Conservation (phyloP, 2,329 filamentous ascomycete genomes). For the Juglanconis oblonga region DNA sequence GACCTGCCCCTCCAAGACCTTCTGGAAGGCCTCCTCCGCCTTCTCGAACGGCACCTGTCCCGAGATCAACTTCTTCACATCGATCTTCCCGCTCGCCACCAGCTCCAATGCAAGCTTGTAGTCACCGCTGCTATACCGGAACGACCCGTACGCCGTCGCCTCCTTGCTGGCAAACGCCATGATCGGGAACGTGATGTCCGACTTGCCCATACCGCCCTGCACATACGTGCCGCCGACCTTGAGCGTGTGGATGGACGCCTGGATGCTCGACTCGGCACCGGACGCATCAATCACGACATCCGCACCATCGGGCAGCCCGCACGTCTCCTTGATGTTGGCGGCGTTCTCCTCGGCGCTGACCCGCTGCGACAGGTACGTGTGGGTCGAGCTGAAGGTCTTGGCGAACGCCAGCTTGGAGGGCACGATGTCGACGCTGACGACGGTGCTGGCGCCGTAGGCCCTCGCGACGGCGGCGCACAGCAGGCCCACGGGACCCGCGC, state of each 20-base stretch:
- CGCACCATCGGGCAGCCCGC: conserved; percentile 63
- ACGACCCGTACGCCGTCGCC: conserved; percentile 80
- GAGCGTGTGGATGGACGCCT: conserved; percentile 69
- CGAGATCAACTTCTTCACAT: conserved; percentile 80
- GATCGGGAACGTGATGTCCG: conserved; percentile 88
- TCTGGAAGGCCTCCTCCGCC: conserved; percentile 82
- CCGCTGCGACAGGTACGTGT: conserved; percentile 63
- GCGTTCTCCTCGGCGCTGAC: conserved; percentile 71
- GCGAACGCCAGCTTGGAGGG: conserved; percentile 78
- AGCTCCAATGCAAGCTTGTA: conserved; percentile 81
- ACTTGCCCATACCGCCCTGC: conserved; percentile 86
- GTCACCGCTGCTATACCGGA: conserved; percentile 85
- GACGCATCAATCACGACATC: conserved; percentile 80
- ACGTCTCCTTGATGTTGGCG: conserved; percentile 59
- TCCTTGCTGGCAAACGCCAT: conserved; percentile 88
- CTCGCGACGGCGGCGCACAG: conserved; percentile 83
- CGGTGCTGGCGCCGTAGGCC: conserved; percentile 78
- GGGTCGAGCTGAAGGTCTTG: conserved; percentile 66
- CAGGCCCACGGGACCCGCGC: conserved; percentile 82
- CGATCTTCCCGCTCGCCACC: conserved; percentile 68
- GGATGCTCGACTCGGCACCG: conserved; percentile 75
- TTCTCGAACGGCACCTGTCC: conserved; percentile 74
- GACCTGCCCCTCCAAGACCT: conserved; percentile 79
- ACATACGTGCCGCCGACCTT: conserved; percentile 73
- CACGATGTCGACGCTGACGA: conserved; percentile 88